Percentiles rank a stretch among this genome's conserved stretches.
phyloP scores from a whole-genome alignment of 2,329 filamentous ascomycete genomes.

The Penicillium janthinellum region DNA sequence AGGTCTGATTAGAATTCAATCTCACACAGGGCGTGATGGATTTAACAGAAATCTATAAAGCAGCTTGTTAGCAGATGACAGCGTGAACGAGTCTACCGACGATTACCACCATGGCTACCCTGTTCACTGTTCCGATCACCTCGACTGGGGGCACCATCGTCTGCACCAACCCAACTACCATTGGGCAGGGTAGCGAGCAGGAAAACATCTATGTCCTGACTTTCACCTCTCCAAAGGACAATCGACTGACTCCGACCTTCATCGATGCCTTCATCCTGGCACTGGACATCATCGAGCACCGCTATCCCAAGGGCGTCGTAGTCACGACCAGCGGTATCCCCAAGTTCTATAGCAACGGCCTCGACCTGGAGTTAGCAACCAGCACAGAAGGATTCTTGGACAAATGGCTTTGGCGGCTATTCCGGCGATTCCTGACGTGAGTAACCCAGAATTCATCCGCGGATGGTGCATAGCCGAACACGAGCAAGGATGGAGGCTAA shows the following conservation, averaged over 20 bases:
- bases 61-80: background rate
- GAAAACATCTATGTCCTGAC: conserved; percentile 69
- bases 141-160: conserved; percentile 60
- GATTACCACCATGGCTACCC: conserved; percentile 36
- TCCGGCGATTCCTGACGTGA: conserved; percentile 63
- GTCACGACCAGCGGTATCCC: conserved; percentile 72
- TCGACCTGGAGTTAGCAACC: conserved; percentile 72
- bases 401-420: conserved; percentile 64
- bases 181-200: conserved; percentile 28
- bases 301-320: conserved; percentile 69
- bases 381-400: conserved; percentile 64
- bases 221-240: conserved; percentile 72
- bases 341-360: conserved; percentile 82
- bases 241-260: conserved; percentile 70
- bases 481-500: conserved; percentile 4
- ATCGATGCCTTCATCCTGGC: conserved; percentile 68
- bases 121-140: conserved; percentile 64
- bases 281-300: conserved; percentile 73
- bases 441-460: conserved; percentile 8
- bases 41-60: background rate
- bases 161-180: conserved; percentile 61
- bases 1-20: conserved; percentile 13
- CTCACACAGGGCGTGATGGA: background rate
- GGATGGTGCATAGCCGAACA: background rate
- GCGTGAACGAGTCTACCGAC: background rate